Percentiles rank a stretch among this genome's conserved stretches.
phyloP scores from a whole-genome alignment of 2,329 filamentous ascomycete genomes.

The Colletotrichum incanum region DNA sequence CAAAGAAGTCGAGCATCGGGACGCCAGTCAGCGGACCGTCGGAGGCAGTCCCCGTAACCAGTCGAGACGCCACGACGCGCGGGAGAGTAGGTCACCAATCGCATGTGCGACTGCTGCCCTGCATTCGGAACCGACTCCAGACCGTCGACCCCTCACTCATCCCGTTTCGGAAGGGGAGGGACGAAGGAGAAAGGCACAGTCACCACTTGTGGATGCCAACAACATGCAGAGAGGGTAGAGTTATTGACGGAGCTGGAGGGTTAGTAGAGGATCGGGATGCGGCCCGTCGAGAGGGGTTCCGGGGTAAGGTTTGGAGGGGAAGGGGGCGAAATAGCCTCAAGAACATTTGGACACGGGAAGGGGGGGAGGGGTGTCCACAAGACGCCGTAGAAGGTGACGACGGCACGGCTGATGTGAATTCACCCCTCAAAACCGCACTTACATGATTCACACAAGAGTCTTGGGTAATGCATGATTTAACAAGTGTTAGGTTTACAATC shows the following conservation, averaged over 20 bases:
- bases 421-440: no score
- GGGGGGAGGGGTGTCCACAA: no score
- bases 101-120: not conserved
- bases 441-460: rapidly evolving
- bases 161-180: not conserved
- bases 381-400: not conserved
- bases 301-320: not conserved
- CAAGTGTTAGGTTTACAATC: not conserved
- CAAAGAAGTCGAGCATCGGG: no score
- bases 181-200: not conserved
- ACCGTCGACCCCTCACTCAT: not conserved
- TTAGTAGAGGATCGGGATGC: not conserved
- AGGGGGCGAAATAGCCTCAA: not conserved
- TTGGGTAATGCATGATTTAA: no score
- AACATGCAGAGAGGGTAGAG: not conserved
- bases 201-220: not conserved
- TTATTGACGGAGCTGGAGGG: not conserved
- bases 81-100: not conserved
- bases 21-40: not conserved
- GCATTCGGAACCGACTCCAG: not conserved
- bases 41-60: not conserved
- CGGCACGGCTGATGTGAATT: no score
- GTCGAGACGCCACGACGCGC: not conserved
- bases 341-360: not conserved
- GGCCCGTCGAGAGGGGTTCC: not conserved